Percentiles rank a stretch among this genome's conserved stretches.
phyloP scores from a whole-genome alignment of 2,329 filamentous ascomycete genomes.

The Endoconidiophora polonica region DNA sequence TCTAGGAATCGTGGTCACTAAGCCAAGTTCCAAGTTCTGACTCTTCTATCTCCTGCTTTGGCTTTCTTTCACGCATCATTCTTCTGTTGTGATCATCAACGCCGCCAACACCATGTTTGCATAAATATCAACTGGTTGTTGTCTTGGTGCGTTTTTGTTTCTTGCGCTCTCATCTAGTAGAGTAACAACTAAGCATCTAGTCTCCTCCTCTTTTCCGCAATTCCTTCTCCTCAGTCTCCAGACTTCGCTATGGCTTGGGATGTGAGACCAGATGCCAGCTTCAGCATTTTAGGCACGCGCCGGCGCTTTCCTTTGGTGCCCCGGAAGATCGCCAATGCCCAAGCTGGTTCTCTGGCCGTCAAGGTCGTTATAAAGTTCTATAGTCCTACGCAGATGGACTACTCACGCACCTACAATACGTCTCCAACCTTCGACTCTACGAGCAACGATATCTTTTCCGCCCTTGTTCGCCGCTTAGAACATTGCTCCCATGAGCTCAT shows the following conservation, averaged over 20 bases:
- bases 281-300: slow-evolving; percentile 17
- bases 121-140: too few relatives aligned
- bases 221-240: slow-evolving; percentile 17
- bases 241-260: slow-evolving; percentile 10
- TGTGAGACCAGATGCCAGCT: slow-evolving; percentile 6
- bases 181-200: too few relatives aligned
- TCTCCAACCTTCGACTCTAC: slow-evolving; percentile 28
- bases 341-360: slow-evolving; percentile 21
- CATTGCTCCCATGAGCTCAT: slow-evolving; percentile 36
- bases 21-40: too few relatives aligned
- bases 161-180: too few relatives aligned
- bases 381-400: slow-evolving; percentile 26
- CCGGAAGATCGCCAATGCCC: slow-evolving; percentile 12
- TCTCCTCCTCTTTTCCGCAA: slow-evolving; percentile 17
- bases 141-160: too few relatives aligned
- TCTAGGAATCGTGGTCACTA: background rate
- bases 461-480: slow-evolving; percentile 32
- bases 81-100: background rate
- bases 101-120: background rate
- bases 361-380: slow-evolving; percentile 30
- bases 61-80: background rate
- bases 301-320: slow-evolving; percentile 20
- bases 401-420: slow-evolving; percentile 29
- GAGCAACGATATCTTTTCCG: slow-evolving; percentile 28
- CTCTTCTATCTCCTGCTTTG: too few relatives aligned